Evolutionary conservation across 73 alveolate genomes (phyloP), one percentile per base, ranked within the genome.

Genomic region (Uronychia binucleata): DNA sequence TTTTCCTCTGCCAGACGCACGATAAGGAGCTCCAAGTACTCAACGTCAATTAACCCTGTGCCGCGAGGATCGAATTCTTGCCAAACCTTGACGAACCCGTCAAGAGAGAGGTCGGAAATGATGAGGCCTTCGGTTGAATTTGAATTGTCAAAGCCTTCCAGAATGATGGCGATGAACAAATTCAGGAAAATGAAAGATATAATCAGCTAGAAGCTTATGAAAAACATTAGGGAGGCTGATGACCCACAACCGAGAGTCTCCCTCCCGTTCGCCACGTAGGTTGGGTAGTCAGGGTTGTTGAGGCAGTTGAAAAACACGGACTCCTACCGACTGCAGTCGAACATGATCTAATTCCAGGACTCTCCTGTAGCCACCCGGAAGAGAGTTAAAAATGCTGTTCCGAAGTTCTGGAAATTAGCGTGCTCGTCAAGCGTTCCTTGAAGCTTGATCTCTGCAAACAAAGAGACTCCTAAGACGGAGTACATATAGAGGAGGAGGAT

Each of bases 151-250:
- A 91, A 91, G 34, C 96, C 96, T 30, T 91, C 96, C 28, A 91
- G 81, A 79, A 91, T 91, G 74, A 91, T 91, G 27, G 96, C 96
- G 31, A 91, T 91, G 90, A 91, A 91, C 19, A 91, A 86, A 57
- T 91, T 91, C 77, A 86, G 78, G 58, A 82, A 80, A n/a, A 87
- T 82, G 84, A 82, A 87, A 35, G 86, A 78, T 78, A 91, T 92
- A 30, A 87, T 60, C 58, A 91, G 83, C 35, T 75, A 31, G 75
- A 59, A 83, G 1, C 85, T 33, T 11, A 57, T 26, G 34, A 83
- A 83, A 59, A 26, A 83, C 19, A 75, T 27, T 0, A 75, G 26
- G 13, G 90, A 28, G 34, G 25, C 30, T 79, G 80, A 76, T 28
- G 30, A 33, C 26, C 90, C 90, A 31, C 90, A 83, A 0, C 85